Evolutionary conservation across 257 asterid species (phyloP).

Genomic region (Cordia subcordata): DNA sequence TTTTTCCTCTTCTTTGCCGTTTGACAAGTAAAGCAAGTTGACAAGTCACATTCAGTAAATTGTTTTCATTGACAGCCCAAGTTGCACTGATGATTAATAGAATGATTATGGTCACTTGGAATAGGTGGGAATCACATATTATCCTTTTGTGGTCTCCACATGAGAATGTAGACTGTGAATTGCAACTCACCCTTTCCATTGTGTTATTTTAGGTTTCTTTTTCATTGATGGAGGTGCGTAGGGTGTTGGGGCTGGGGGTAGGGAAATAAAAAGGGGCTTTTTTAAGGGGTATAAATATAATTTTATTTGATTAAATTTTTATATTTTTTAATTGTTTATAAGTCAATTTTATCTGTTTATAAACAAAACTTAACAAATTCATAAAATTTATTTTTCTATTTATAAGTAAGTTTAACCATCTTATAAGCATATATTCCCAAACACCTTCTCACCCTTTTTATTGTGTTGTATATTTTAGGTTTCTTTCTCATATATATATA

Average conservation of each 20-base stretch:
- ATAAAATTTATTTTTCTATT: too few species aligned
- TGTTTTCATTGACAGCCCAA: conserved; percentile 1
- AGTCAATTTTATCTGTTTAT: too few species aligned
- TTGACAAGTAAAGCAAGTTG: background rate
- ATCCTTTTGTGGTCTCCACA: conserved; percentile 7
- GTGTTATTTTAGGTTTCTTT: background rate
- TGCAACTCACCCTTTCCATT: background rate
- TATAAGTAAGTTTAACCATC: too few species aligned
- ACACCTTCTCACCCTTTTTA: too few species aligned
- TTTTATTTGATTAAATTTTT: too few species aligned
- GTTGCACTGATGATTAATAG: background rate
- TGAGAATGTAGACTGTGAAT: background rate
- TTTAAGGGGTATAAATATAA: too few species aligned
- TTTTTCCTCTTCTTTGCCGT: too few species aligned
- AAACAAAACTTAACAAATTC: too few species aligned
- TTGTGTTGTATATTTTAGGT: background rate
- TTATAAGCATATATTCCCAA: too few species aligned
- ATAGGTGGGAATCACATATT: background rate
- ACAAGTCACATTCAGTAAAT: background rate
- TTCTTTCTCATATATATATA: background rate
- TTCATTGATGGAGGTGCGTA: too few species aligned
- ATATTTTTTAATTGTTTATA: too few species aligned
- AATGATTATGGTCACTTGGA: background rate
- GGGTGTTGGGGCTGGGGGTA: background rate
- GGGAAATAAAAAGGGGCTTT: too few species aligned